phyloP scores from a whole-genome alignment of 306 rosid genomes.

The Calophaca sinica region DNA sequence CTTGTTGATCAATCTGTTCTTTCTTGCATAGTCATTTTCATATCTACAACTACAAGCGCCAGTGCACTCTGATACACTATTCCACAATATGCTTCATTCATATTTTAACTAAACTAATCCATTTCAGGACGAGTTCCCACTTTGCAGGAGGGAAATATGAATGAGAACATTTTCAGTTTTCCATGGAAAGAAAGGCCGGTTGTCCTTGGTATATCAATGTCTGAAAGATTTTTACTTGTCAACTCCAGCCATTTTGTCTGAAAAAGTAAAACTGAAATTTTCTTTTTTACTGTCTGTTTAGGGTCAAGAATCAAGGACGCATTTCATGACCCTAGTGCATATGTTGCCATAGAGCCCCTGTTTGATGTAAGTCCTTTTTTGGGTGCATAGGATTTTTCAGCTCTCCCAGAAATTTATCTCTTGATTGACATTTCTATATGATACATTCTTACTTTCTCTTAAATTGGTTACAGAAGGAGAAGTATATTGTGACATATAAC shows the following conservation, averaged over 20 bases:
- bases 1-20: conserved; percentile 32
- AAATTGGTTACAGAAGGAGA: conserved; percentile 73
- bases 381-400: conserved; percentile 25
- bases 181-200: conserved; percentile 94
- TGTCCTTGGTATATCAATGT: conserved; percentile 75
- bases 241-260: conserved; percentile 41
- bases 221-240: conserved; percentile 36
- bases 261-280: conserved; percentile 33
- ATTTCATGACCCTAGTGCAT: conserved; percentile 89
- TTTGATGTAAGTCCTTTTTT: conserved; percentile 65
- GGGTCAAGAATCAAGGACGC: conserved; percentile 97
- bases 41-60: conserved; percentile 24
- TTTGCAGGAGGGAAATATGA: conserved; percentile 80
- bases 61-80: conserved; percentile 9
- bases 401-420: conserved; percentile 27
- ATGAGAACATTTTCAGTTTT: conserved; percentile 78
- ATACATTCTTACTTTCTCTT: conserved; percentile 40
- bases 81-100: conserved; percentile 25
- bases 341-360: conserved; percentile 81
- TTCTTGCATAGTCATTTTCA: conserved; percentile 4
- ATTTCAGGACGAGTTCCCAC: conserved; percentile 87
- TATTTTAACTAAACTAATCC: conserved; percentile 36
- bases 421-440: conserved; percentile 28
- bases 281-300: conserved; percentile 45
- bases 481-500: conserved; percentile 85